These are phyloP conservation scores for Noccaea caerulescens DNA, from an alignment of 345 rosid genomes.

Conservation along the genomic window DNA sequence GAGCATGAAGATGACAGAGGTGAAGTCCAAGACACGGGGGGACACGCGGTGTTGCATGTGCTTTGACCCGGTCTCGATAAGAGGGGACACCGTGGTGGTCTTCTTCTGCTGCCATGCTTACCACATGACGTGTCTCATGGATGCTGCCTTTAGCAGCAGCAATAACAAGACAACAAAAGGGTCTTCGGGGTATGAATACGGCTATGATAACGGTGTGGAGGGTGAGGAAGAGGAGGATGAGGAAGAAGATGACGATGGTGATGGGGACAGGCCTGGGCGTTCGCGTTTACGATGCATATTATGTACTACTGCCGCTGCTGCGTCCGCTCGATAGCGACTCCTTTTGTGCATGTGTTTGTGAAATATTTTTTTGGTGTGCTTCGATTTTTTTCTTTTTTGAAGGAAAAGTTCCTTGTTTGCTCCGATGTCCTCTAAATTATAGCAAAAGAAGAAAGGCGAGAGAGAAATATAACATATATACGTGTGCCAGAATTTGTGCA, in stretches of 20 bases:
- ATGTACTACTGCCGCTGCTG: conserved; percentile 91
- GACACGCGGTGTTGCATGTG: conserved; percentile 95
- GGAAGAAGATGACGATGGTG: conserved; percentile 54
- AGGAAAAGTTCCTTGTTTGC: conserved; percentile 27
- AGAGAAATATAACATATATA: background rate
- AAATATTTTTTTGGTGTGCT: conserved; percentile 39
- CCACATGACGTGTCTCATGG: conserved; percentile 81
- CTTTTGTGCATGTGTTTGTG: conserved; percentile 35
- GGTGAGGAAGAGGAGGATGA: conserved; percentile 38
- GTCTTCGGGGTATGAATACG: conserved; percentile 49
- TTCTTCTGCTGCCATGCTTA: conserved; percentile 98
- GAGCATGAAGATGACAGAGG: conserved; percentile 60
- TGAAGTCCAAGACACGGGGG: conserved; percentile 87
- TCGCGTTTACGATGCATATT: conserved; percentile 81
- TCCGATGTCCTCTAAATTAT: conserved; percentile 22
- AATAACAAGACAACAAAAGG: conserved; percentile 47
- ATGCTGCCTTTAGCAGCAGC: conserved; percentile 63
- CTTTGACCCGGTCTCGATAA: conserved; percentile 85
- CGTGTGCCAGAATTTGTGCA: conserved; percentile 7
- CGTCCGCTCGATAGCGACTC: conserved; percentile 37
- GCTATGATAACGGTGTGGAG: conserved; percentile 39
- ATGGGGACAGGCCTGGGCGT: conserved; percentile 48
- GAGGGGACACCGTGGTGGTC: conserved; percentile 67
- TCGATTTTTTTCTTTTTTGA: background rate
- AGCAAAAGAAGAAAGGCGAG: conserved; percentile 18